Percentiles rank a stretch among this genome's conserved stretches.
Evolutionary conservation across 169 alveolate genomes (phyloP).

Genomic region (Plasmodium coatneyi): DNA sequence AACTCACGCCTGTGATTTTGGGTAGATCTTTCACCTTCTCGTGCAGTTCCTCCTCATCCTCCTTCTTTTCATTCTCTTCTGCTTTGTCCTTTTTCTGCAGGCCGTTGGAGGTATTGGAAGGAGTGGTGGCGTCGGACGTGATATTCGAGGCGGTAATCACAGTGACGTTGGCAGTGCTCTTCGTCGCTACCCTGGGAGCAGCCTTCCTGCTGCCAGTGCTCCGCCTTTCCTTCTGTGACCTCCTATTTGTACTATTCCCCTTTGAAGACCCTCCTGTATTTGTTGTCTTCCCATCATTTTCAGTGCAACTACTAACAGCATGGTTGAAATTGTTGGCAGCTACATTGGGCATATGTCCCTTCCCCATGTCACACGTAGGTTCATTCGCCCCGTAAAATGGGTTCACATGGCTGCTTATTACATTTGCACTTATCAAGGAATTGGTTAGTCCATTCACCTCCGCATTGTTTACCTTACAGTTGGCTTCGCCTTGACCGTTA

Average conservation of each 20-base stretch:
- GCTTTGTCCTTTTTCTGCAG: neutral
- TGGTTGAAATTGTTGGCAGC: neutral
- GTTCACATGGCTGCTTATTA: neutral
- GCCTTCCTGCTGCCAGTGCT: neutral
- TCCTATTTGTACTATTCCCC: neutral
- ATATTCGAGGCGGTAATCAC: neutral
- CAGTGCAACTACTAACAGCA: neutral
- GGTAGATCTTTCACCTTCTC: conserved; percentile 82
- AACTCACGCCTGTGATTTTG: conserved; percentile 86
- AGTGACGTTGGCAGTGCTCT: neutral
- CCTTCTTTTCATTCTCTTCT: conserved; percentile 62
- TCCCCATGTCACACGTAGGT: neutral
- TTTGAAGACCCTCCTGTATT: neutral
- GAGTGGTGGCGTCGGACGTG: neutral
- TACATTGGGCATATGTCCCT: neutral
- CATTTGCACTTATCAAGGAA: neutral
- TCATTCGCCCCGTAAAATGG: neutral
- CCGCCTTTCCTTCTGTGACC: neutral
- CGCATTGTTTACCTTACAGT: neutral
- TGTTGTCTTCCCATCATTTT: neutral
- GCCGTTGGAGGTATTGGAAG: neutral
- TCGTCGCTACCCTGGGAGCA: neutral
- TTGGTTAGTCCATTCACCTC: neutral
- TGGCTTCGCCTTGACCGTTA: neutral
- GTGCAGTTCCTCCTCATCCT: conserved; percentile 80